These are phyloP conservation scores for slime mould (Dictyostelium discoideum) DNA, from an alignment of 78 protist species.

Conservation along the genomic window dicty_2.7 NC_007090.3:4694501-4695000, in stretches of 20 bases:
- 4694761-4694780: too few relatives aligned
- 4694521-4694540: too few relatives aligned
- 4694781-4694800: constrained; percentile 52
- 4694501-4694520: too few relatives aligned
- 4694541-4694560: too few relatives aligned
- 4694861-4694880: constrained; percentile 43
- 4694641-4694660: too few relatives aligned
- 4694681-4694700: too few relatives aligned
- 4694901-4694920: neutral
- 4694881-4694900: too few relatives aligned
- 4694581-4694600: constrained; percentile 79
- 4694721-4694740: too few relatives aligned
- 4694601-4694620: constrained; percentile 83
- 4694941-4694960: neutral
- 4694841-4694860: constrained; percentile 92
- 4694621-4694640: constrained; percentile 46
- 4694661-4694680: too few relatives aligned
- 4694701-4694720: too few relatives aligned
- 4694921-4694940: neutral
- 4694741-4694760: too few relatives aligned
- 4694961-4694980: neutral
- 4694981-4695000: constrained; percentile 65
- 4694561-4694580: neutral
- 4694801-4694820: constrained; percentile 93
- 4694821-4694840: constrained; percentile 94